Evolutionary conservation across 1,139 yeast genomes (phyloP), one percentile per base, ranked within the genome.

Genomic region (Saccharomyces hybrid): DNA sequence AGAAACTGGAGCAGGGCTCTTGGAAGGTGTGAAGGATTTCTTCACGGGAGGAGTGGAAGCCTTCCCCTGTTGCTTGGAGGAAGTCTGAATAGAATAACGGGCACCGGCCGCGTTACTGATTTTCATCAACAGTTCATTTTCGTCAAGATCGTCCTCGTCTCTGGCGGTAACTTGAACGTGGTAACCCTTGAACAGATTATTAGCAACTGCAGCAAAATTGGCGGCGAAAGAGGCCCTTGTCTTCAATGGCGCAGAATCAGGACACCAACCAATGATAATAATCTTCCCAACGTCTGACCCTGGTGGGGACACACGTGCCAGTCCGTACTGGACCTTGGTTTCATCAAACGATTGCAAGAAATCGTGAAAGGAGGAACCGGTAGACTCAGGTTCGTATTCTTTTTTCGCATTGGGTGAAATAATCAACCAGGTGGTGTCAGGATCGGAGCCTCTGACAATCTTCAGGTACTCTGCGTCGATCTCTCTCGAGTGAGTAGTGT

Each of bases 131-230:
- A 93, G 81, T 58, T 87, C 95, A 34, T 79, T 78, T 50, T 86
- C 88, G 62, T 88, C 88, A 69, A 95, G 78, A 69, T 95, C 99
- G 66, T 89, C 97, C 53, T 82, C 79, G 67, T 88, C 95, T 72
- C 98, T 82, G n/a, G 98, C 99, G 47, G 97, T 89, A 60, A 95
- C 84, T 72, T 93, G 98, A 54, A 93, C 91, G 69, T 93, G 99
- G 73, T 91, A 93, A 44, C 96, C 96, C 61, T 78, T 78, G 63
- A 86, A 77, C 26, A 83, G 76, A 57, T 78, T 81, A 52, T 68
- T 66, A 31, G 91, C 81, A 14, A 86, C 86, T 47, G 83, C 86
- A 48, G 88, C 88, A 62, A 86, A 84, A 70, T 86, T 86, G 60
- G 82, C 74, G 28, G 91, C 90, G 72, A 84, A 86, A 1, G 90